Evolutionary conservation across 768 basidiomycete genomes (phyloP).

Genomic region (Tylopilus sp.): DNA sequence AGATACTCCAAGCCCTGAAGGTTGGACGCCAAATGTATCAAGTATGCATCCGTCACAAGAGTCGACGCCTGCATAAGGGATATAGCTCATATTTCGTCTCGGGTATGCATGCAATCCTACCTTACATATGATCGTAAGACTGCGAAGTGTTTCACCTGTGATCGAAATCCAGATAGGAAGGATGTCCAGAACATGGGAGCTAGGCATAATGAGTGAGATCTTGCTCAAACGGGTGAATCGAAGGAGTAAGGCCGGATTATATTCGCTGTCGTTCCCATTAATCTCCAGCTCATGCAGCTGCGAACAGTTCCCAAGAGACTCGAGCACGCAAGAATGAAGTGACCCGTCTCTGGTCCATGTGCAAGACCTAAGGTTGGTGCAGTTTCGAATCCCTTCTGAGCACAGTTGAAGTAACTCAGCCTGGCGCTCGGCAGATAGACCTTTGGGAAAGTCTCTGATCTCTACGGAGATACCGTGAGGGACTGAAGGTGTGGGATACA

Average conservation of each 20-base stretch:
- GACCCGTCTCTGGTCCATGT: slow-evolving; percentile 83
- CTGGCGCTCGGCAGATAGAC: slow-evolving; percentile 28
- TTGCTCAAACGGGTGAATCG: slow-evolving; percentile 50
- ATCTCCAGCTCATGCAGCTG: slow-evolving; percentile 60
- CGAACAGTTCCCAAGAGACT: slow-evolving; percentile 42
- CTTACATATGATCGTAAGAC: slow-evolving; percentile 68
- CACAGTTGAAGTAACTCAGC: slow-evolving; percentile 40
- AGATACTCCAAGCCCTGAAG: slow-evolving; percentile 54
- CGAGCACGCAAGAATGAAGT: slow-evolving; percentile 54
- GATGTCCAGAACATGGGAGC: slow-evolving; percentile 44
- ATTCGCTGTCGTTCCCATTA: slow-evolving; percentile 56
- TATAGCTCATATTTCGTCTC: background rate
- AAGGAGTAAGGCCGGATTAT: slow-evolving; percentile 48
- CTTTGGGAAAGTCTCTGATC: slow-evolving; percentile 72
- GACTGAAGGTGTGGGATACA: background rate
- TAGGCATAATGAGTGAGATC: slow-evolving; percentile 76
- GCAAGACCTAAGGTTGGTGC: slow-evolving; percentile 56
- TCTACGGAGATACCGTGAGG: slow-evolving; percentile 38
- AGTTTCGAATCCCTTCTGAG: slow-evolving; percentile 53
- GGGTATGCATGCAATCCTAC: slow-evolving; percentile 32
- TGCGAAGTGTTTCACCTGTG: slow-evolving; percentile 46
- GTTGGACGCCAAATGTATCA: slow-evolving; percentile 48
- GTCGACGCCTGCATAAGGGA: slow-evolving; percentile 45
- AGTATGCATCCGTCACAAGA: slow-evolving; percentile 53
- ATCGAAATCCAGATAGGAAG: slow-evolving; percentile 49